These are phyloP conservation scores for Hermanozyma aechmeae DNA, from an alignment of 805 yeast species.

Conservation along the genomic window DNA sequence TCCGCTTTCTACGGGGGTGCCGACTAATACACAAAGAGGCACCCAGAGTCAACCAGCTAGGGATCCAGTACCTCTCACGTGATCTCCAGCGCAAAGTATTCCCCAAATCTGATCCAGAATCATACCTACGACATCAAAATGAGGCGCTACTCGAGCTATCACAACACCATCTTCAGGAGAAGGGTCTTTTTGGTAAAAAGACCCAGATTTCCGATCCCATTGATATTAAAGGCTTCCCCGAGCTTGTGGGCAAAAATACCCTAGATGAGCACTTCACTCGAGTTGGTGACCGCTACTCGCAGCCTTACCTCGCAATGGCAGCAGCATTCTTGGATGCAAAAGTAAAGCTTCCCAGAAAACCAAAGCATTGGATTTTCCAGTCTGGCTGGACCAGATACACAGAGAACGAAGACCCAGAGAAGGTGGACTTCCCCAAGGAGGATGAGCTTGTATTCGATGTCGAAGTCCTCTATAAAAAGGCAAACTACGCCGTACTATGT, in stretches of 20 bases:
- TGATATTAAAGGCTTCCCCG: constrained; percentile 49
- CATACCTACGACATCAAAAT: constrained; percentile 18
- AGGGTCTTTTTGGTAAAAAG: constrained; percentile 67
- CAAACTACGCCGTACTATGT: constrained; percentile 73
- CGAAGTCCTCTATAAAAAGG: constrained; percentile 71
- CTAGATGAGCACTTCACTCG: constrained; percentile 81
- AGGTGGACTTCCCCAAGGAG: constrained; percentile 64
- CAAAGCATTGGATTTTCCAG: constrained; percentile 44
- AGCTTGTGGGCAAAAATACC: constrained; percentile 53
- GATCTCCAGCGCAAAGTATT: constrained; percentile 54
- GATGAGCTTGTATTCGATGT: constrained; percentile 21
- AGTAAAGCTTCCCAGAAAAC: constrained; percentile 26
- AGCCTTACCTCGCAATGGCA: constrained; percentile 51
- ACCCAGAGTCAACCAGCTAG: constrained; percentile 65
- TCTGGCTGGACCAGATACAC: constrained; percentile 82
- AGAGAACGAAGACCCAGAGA: constrained; percentile 40
- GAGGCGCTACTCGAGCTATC: constrained; percentile 39
- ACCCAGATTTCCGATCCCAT: constrained; percentile 58
- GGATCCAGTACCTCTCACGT: constrained; percentile 66
- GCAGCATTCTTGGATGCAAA: constrained; percentile 26
- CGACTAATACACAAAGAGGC: no score
- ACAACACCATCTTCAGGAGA: constrained; percentile 45
- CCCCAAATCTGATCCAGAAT: constrained; percentile 25
- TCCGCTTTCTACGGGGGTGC: no score
- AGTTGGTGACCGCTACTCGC: constrained; percentile 50